A percentile compares a stretch with the other conserved stretches of the same genome.
Evolutionary conservation across 2,329 filamentous ascomycete genomes (phyloP).

Genomic region (Sporothrix phasma): DNA sequence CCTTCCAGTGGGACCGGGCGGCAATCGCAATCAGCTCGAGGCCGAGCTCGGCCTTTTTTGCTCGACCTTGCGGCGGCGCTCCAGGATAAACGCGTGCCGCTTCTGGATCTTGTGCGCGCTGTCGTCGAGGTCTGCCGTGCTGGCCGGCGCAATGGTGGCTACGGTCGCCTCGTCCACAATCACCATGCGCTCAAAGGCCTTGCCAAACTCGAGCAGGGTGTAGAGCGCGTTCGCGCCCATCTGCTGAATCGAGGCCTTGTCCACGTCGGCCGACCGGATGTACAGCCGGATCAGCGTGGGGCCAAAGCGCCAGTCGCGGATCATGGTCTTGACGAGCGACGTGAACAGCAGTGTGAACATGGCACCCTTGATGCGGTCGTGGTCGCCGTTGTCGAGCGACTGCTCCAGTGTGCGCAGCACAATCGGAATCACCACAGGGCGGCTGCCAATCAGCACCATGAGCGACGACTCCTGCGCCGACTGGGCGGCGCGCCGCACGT

Average conservation of each 20-base stretch:
- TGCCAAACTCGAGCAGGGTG: slow-evolving; percentile 84
- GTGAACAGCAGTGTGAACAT: slow-evolving; percentile 87
- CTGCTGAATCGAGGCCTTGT: slow-evolving; percentile 90
- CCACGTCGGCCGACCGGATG: slow-evolving; percentile 78
- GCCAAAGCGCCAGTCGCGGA: slow-evolving; percentile 89
- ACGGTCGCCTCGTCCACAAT: slow-evolving; percentile 65
- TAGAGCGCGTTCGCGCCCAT: slow-evolving; percentile 74
- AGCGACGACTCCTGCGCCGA: slow-evolving; percentile 86
- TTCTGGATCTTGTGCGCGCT: slow-evolving; percentile 51
- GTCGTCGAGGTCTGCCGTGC: slow-evolving; percentile 35
- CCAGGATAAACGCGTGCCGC: slow-evolving; percentile 63
- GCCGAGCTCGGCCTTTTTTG: slow-evolving; percentile 68
- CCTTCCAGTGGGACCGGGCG: slow-evolving; percentile 86
- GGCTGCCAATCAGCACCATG: slow-evolving; percentile 79
- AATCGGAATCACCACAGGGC: slow-evolving; percentile 81
- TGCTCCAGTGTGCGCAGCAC: slow-evolving; percentile 68
- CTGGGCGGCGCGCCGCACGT: slow-evolving; percentile 90
- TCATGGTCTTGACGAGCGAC: slow-evolving; percentile 75
- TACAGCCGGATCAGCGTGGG: slow-evolving; percentile 83
- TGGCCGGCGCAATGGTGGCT: slow-evolving; percentile 56
- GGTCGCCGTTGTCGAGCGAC: slow-evolving; percentile 70
- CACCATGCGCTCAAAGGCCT: slow-evolving; percentile 76
- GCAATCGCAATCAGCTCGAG: slow-evolving; percentile 71
- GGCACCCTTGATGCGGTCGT: slow-evolving; percentile 86
- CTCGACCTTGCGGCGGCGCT: slow-evolving; percentile 69